Conservation (phyloP, 2,329 filamentous ascomycete species). For the Colletotrichum musae region DNA sequence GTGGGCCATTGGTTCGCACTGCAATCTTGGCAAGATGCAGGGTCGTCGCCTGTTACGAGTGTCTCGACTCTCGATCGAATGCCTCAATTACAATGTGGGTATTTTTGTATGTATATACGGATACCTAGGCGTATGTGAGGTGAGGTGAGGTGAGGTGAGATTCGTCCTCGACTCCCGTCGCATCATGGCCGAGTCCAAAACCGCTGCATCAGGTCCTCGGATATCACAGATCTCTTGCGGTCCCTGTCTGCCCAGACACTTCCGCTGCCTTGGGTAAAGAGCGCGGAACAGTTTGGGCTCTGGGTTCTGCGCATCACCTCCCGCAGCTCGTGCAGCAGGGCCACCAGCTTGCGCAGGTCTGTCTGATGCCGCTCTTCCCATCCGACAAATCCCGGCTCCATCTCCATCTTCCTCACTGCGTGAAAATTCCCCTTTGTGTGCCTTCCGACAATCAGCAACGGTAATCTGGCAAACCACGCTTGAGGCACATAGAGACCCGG, state of each 20-base stretch:
- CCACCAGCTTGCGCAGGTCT: background rate
- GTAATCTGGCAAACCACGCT: background rate
- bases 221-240: background rate
- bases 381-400: background rate
- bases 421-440: background rate
- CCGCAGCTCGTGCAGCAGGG: background rate
- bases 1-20: conserved; percentile 13
- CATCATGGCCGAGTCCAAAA: background rate
- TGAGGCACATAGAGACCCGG: background rate
- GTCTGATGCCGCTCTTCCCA: background rate
- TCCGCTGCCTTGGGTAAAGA: background rate
- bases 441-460: background rate
- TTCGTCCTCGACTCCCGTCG: background rate
- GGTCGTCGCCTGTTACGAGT: background rate
- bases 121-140: no score
- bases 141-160: no score
- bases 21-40: conserved; percentile 18
- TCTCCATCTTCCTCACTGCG: background rate
- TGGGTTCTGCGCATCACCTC: background rate
- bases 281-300: background rate
- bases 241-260: background rate
- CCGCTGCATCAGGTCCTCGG: background rate
- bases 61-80: no score
- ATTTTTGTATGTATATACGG: no score
- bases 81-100: no score